phyloP scores from a whole-genome alignment of 208 protist genomes.

The Leishmania tarentolae region DNA sequence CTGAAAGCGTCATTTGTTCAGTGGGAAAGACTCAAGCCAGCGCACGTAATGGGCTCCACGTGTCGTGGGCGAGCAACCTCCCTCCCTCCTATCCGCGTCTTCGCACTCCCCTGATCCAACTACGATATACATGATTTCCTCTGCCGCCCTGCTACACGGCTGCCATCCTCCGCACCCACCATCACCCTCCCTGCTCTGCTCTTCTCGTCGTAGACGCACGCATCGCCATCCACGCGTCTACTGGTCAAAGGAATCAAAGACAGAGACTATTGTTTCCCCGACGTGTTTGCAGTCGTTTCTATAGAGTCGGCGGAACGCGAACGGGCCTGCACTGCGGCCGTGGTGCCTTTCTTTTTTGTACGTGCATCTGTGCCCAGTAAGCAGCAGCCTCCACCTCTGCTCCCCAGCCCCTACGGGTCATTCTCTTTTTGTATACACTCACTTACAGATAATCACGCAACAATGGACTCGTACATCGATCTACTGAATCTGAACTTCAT shows the following conservation, averaged over 20 bases:
- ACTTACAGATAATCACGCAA: not conserved
- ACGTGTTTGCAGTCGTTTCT: not conserved
- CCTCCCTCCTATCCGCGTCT: not conserved
- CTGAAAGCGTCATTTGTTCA: not conserved
- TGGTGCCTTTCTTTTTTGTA: not conserved
- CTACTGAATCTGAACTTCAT: constrained; percentile 91
- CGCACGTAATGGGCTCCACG: not conserved
- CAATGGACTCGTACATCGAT: constrained; percentile 81
- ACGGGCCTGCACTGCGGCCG: not conserved
- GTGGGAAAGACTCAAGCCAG: not conserved
- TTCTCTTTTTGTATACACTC: constrained; percentile 5
- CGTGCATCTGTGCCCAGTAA: not conserved
- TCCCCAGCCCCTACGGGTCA: not conserved
- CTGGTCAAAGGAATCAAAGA: not conserved
- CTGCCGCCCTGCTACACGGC: not conserved
- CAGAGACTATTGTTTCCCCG: not conserved
- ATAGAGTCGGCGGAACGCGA: not conserved
- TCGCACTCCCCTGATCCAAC: not conserved
- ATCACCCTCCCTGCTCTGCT: not conserved
- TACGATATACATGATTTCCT: not conserved
- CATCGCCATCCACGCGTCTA: not conserved
- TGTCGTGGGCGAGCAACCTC: not conserved
- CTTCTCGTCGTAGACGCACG: not conserved
- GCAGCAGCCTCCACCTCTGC: not conserved
- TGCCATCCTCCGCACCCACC: not conserved